Evolutionary conservation across 164 flowering plant genomes (phyloP).

Genomic region (Pachysandra terminalis): DNA sequence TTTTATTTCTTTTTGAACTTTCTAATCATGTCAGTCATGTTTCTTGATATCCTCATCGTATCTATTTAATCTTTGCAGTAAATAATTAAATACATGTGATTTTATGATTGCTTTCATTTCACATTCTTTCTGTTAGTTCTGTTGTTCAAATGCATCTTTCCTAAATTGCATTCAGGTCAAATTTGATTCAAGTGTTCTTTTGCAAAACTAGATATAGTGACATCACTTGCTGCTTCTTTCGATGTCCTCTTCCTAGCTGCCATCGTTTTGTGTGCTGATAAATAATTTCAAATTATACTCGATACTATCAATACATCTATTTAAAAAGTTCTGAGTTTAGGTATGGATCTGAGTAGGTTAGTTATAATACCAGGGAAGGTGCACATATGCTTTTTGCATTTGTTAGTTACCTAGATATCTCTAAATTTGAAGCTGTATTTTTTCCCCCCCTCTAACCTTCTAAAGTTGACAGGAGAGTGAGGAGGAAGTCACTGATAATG

Average conservation of each 20-base stretch:
- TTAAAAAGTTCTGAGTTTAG: not conserved
- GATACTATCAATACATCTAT: not conserved
- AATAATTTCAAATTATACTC: not conserved
- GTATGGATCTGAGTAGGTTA: not conserved
- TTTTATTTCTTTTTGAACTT: no score
- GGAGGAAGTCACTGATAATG: slow-evolving; percentile 96
- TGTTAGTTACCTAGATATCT: not conserved
- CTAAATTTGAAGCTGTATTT: slow-evolving; percentile 11
- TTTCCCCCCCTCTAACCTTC: slow-evolving; percentile 3
- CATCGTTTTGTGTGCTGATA: no score
- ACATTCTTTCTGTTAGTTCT: no score
- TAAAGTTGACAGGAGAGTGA: slow-evolving; percentile 69
- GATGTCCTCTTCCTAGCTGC: not conserved
- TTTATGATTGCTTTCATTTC: no score
- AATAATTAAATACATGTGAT: no score
- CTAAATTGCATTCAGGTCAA: no score
- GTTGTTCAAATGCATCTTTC: no score
- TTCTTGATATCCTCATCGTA: no score
- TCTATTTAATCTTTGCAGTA: no score
- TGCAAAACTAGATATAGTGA: not conserved
- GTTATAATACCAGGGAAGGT: not conserved
- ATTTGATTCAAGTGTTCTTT: no score
- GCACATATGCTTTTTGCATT: not conserved
- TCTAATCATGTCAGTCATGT: no score
- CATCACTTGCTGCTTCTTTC: not conserved